phyloP scores from a whole-genome alignment of 805 yeast genomes.

The Monosporozyma yasuniensis region DNA sequence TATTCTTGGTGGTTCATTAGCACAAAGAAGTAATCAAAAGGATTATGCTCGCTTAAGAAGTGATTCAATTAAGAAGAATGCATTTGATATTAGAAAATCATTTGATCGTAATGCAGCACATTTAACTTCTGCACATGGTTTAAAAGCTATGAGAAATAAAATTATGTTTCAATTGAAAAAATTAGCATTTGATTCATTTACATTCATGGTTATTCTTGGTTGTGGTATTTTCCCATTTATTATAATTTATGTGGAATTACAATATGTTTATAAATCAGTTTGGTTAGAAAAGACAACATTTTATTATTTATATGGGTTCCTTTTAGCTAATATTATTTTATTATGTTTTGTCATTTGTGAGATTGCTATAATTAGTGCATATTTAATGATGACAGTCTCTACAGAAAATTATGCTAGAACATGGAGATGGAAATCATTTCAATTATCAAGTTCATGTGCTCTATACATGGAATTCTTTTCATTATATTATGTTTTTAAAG shows the following conservation, averaged over 20 bases:
- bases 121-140: not conserved
- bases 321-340: constrained; percentile 51
- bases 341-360: constrained; percentile 59
- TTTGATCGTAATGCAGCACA: not conserved
- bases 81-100: not conserved
- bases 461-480: constrained; percentile 63
- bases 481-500: constrained; percentile 50
- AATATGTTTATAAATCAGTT: constrained; percentile 61
- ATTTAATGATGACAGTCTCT: constrained; percentile 40
- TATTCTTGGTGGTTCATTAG: constrained; percentile 50
- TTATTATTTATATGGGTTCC: constrained; percentile 73
- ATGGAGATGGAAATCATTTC: constrained; percentile 82
- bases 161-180: not conserved
- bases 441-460: constrained; percentile 62
- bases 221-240: constrained; percentile 72
- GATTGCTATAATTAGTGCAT: constrained; percentile 61
- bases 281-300: constrained; percentile 76
- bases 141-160: not conserved
- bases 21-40: constrained; percentile 4
- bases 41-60: constrained; percentile 4
- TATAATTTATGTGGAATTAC: constrained; percentile 69
- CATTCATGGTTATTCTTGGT: constrained; percentile 1
- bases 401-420: constrained; percentile 6
- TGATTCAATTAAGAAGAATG: constrained; percentile 2
- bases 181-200: constrained; percentile 3